Base-by-base conservation (phyloP, 2,329 filamentous ascomycete species). In the Xylaria polymorpha region DNA sequence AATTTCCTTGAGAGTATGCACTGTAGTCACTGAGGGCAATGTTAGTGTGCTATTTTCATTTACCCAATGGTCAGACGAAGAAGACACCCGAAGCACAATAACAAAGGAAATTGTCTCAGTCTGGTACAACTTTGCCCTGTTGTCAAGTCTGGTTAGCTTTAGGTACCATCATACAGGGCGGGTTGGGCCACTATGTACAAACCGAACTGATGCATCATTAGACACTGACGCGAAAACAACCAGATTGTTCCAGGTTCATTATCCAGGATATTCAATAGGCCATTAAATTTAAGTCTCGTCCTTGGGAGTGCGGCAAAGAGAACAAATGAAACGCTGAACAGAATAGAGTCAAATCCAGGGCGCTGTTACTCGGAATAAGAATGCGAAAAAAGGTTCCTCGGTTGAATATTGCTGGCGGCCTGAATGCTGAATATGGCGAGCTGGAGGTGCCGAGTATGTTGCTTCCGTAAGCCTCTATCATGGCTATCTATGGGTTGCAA, bases 91-190 rank as follows among this genome's bases (percentile, higher is more conserved):
- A 77, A 77, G 73, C 75, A 75, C 74, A 74, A 74, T 15, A 41
- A 74, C 74, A 76, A 78, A 79, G 69, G 76, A 78, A 75, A 77
- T 70, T 60, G 64, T 72, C 70, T 79, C 76, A 81, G 77, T 79
- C 76, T 81, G 80, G 80, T 76, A 85, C 87, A 88, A 86, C 86
- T 88, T 87, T 88, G 86, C 84, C 81, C 85, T 88, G 77, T 73
- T 69, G 22, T 50, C 48, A 62, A 69, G 35, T 64, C 46, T 71
- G 76, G 77, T 83, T 81, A 84, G 81, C 61, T 66, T 65, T 67
- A 63, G 64, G 60, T 57, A 66, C 55, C 50, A 70, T 71, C 57
- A 60, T 53, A 57, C 58, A 61, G 37, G 22, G 18, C 50, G 58
- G 66, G 66, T 55, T 57, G 74, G 72, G 75, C 71, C 72, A 75